Evolutionary conservation across 768 basidiomycete species (phyloP).

Genomic region (Termitomyces sp.): DNA sequence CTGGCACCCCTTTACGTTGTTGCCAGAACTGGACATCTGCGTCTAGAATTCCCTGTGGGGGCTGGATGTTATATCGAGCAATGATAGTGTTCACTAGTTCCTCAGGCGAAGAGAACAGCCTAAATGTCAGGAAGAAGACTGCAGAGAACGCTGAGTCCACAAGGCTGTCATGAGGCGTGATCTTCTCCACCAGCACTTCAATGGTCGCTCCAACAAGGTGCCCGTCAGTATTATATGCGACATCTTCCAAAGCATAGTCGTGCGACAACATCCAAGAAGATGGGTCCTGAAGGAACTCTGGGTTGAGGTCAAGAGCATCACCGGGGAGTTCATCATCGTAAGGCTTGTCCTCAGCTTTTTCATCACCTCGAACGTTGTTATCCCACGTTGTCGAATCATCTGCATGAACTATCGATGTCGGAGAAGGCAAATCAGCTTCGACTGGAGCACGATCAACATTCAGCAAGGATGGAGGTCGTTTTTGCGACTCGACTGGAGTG

Average conservation of each 20-base stretch:
- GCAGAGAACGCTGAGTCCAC: slow-evolving; percentile 84
- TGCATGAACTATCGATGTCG: slow-evolving; percentile 41
- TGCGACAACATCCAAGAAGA: slow-evolving; percentile 55
- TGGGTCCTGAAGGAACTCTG: slow-evolving; percentile 34
- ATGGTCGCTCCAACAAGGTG: slow-evolving; percentile 88
- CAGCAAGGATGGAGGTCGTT: slow-evolving; percentile 25
- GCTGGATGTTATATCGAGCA: slow-evolving; percentile 75
- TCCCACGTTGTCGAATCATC: slow-evolving; percentile 60
- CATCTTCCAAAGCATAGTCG: slow-evolving; percentile 80
- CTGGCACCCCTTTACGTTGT: slow-evolving; percentile 82
- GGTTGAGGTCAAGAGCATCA: slow-evolving; percentile 39
- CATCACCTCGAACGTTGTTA: slow-evolving; percentile 33
- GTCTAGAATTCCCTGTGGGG: slow-evolving; percentile 49
- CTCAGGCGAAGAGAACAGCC: slow-evolving; percentile 76
- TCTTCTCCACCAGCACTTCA: slow-evolving; percentile 87
- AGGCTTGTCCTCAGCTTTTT: slow-evolving; percentile 47
- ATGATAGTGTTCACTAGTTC: slow-evolving; percentile 77
- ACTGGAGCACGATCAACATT: slow-evolving; percentile 23
- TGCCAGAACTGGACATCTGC: slow-evolving; percentile 74
- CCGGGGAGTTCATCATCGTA: slow-evolving; percentile 45
- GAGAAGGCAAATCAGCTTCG: slow-evolving; percentile 43
- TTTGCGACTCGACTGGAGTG: slow-evolving; percentile 39
- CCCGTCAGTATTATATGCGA: slow-evolving; percentile 87
- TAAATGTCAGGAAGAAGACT: slow-evolving; percentile 94
- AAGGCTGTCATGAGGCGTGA: slow-evolving; percentile 91